Conservation (phyloP, 2,329 filamentous ascomycete species). For the Penicillium sp. region DNA sequence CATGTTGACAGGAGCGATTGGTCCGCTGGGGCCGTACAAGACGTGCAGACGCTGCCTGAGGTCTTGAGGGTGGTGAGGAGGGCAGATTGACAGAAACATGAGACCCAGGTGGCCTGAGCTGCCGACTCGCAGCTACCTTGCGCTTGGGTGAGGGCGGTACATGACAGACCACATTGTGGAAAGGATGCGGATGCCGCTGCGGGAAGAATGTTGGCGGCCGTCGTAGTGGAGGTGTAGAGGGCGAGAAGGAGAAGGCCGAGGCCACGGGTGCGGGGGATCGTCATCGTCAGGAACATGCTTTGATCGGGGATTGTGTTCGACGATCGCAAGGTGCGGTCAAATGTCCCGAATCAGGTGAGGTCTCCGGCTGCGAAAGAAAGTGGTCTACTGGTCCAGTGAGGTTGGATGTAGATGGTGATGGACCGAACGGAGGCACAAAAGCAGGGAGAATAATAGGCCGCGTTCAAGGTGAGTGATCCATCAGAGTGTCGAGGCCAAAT, state of each 20-base stretch:
- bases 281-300: constrained; percentile 3
- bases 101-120: constrained; percentile 51
- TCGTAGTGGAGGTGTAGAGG: constrained; percentile 18
- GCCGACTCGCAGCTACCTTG: constrained; percentile 59
- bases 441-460: background rate
- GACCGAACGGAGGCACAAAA: background rate
- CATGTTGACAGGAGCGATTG: constrained; percentile 59
- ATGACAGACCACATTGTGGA: constrained; percentile 57
- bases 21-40: constrained; percentile 48
- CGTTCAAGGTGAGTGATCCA: background rate
- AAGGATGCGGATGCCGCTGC: constrained; percentile 42
- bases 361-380: no score
- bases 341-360: no score
- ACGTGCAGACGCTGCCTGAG: constrained; percentile 57
- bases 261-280: constrained; percentile 10
- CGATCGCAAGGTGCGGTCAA: background rate
- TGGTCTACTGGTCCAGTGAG: no score
- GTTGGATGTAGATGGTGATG: no score
- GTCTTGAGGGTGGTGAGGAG: constrained; percentile 54
- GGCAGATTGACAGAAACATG: constrained; percentile 67
- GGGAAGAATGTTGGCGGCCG: constrained; percentile 29
- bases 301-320: background rate
- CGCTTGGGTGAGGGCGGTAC: constrained; percentile 60
- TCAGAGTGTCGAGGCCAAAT: background rate
- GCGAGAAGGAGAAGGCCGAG: constrained; percentile 15